Conservation (phyloP, 192 early-diverging fungal species). For the Coemansia sp. region DNA sequence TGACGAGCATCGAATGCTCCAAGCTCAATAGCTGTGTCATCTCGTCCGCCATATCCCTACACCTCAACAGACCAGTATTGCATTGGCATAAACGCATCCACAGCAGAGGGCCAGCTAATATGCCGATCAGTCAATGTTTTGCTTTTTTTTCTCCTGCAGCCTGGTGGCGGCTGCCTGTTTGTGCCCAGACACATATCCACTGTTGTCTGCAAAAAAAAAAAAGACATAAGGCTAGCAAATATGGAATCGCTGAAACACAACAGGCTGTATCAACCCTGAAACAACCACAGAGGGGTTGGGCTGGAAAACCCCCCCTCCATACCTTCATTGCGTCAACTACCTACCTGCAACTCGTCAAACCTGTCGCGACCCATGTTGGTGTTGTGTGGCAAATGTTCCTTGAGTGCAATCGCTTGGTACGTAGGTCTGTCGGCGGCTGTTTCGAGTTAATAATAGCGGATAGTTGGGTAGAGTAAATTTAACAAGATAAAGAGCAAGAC, state of each 20-base stretch:
- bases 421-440: not conserved
- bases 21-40: constrained; percentile 47
- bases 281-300: not conserved
- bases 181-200: not conserved
- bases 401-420: not conserved
- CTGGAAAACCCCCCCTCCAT: not conserved
- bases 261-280: not conserved
- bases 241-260: not conserved
- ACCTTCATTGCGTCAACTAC: constrained; percentile 2
- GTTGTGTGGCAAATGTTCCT: not conserved
- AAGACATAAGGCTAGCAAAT: not conserved
- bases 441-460: not conserved
- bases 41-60: constrained; percentile 38
- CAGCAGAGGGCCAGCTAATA: not conserved
- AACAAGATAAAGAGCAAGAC: not conserved
- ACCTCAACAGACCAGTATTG: not conserved
- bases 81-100: not conserved
- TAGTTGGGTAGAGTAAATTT: not conserved
- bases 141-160: constrained; percentile 5
- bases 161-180: not conserved
- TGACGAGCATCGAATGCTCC: constrained; percentile 22
- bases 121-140: constrained; percentile 10
- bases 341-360: constrained; percentile 50
- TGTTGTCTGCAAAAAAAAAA: too few species aligned
- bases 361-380: constrained; percentile 50